Conservation (phyloP, 208 protist genomes). For the Entamoeba nuttalli region DNA sequence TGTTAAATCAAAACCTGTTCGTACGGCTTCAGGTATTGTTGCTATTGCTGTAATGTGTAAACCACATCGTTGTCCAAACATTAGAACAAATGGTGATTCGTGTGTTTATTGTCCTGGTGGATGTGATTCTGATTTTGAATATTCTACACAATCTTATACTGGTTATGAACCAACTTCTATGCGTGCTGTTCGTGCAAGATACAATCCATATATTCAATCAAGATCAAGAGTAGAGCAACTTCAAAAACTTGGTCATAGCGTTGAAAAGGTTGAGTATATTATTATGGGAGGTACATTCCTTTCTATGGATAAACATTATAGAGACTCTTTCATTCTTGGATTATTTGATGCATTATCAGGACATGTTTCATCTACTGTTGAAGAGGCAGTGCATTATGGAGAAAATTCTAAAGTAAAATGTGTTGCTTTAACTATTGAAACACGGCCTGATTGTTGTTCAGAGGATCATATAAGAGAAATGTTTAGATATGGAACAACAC, state of each 20-base stretch:
- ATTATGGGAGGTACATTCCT: constrained; percentile 98
- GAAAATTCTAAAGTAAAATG: constrained; percentile 73
- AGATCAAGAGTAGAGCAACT: constrained; percentile 64
- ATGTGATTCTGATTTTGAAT: constrained; percentile 76
- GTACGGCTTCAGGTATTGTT: constrained; percentile 67
- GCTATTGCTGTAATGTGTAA: constrained; percentile 82
- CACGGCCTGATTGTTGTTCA: constrained; percentile 84
- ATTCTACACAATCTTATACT: constrained; percentile 61
- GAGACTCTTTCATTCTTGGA: constrained; percentile 66
- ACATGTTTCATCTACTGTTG: constrained; percentile 47
- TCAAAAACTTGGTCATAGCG: constrained; percentile 52
- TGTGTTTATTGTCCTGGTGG: constrained; percentile 77
- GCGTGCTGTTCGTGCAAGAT: constrained; percentile 70
- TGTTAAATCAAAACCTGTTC: constrained; percentile 62
- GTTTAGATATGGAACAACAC: constrained; percentile 71
- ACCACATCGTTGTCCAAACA: constrained; percentile 73
- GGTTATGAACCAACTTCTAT: constrained; percentile 77
- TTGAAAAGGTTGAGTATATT: constrained; percentile 85
- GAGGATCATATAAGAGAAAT: constrained; percentile 65
- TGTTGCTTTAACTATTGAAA: constrained; percentile 96
- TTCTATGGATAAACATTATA: constrained; percentile 73
- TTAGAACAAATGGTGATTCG: constrained; percentile 62
- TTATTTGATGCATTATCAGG: constrained; percentile 64
- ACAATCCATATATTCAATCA: constrained; percentile 66
- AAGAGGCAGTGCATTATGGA: constrained; percentile 66